Evolutionary conservation across 2,329 filamentous ascomycete genomes (phyloP), one percentile per base, ranked within the genome.

Genomic region (Botryosphaeria dothidea): DNA sequence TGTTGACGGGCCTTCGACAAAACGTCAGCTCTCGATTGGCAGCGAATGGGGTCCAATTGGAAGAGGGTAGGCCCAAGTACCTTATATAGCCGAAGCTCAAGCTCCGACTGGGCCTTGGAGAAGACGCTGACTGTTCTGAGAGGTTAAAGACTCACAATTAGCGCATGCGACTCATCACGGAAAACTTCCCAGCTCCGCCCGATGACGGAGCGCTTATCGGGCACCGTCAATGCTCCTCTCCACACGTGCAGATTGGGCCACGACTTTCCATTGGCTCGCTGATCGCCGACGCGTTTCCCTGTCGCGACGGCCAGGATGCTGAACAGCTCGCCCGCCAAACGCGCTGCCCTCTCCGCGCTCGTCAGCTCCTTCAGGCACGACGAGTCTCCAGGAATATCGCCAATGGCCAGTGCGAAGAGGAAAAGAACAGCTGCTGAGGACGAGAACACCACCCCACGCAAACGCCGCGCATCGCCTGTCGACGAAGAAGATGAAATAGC

Each of bases 361-460:
- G 56, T 60, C n/a, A 21, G 27, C 41, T 60, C 56, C 27, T 46
- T 60, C 56, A 60, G 41, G 17, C 56, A 60, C 56, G 25, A 46
- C 8, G 56, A 34, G n/a, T 25, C 7, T 3, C 15, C 49, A 3
- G 36, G 19, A 23, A n/a, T 46, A 25, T 36, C 36, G 25, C 48
- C 25, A 43, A 64, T 64, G 62, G 51, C 62, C 17, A 64, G 62
- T 34, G 63, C 25, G 19, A 65, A 65, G 63, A 65, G 63, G 15
- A 65, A 56, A 25, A 43, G 63, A 45, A 34, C 29, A 17, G 54
- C 31, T 2, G 45, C 36, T 19, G 63, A 52, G 13, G 45, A 51
- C 7, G 54, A 58, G 21, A 52, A 45, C 36, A 60, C 63, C 17
- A 65, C 63, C n/a, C 63, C 63, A 13, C 43, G 56, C 23, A 65